Evolutionary conservation across 352 stramenopile species (phyloP), one percentile per base, ranked within the genome.

Genomic region (Pythium chondricola): DNA sequence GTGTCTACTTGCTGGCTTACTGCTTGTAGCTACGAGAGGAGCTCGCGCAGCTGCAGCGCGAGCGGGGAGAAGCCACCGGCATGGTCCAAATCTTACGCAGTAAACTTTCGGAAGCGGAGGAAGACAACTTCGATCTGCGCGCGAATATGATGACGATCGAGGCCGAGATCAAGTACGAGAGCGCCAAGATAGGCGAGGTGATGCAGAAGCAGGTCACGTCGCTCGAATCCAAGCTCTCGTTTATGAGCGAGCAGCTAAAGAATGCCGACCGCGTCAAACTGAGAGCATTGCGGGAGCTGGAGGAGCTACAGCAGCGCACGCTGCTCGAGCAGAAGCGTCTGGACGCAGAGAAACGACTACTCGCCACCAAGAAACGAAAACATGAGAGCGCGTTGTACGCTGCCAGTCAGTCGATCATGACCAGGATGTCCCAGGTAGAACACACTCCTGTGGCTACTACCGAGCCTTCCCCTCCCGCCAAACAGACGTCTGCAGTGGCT

Each of bases 111-210:
- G 67, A 78, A 20, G 63, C 41, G 8, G 38, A 83, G 46, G 76
- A 87, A 16, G 76, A 86, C 1, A 88, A 79, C 42, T 88, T 81
- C 27, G 65, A 91, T 31, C 52, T 91, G 43, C 58, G 39, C n/a
- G 56, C 61, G 2, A 71, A 63, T 39, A 80, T 86, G 67, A 42
- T 54, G 25, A 63, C 73, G 3, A 61, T 81, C 10, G 68, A 85
- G 42, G 59, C 65, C 0, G 80, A 91, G 48, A 69, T 67, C 30
- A 52, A 58, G 22, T 71, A 53, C 49, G 46, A 65, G 14, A 76
- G 63, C 45, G 58, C 61, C 7, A 69, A 79, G 45, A 74, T 55
- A 21, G 60, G 65, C 50, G 55, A 69, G 17, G 43, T 58, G 33
- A 67, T 88, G 59, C 42, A 69, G 40, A 73, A 61, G 16, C 55